Conservation (phyloP, 2,329 filamentous ascomycete species). For the Tolypocladium tropicale region DNA sequence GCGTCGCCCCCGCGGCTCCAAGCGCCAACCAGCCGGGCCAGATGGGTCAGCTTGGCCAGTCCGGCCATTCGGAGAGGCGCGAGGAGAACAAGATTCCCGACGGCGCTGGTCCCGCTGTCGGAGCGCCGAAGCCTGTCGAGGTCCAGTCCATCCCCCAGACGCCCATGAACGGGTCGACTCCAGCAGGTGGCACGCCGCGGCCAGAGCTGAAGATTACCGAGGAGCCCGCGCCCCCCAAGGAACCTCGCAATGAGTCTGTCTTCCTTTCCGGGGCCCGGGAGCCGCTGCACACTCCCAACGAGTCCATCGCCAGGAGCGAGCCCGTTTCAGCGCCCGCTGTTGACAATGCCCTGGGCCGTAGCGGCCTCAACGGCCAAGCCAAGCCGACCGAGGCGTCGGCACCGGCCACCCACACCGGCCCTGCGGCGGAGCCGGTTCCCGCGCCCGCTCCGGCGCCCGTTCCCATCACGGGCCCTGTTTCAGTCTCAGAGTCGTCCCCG, state of each 20-base stretch:
- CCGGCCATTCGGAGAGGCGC: not conserved
- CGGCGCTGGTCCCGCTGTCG: slow-evolving; percentile 7
- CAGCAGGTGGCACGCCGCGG: slow-evolving; percentile 22
- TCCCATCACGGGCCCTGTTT: not conserved
- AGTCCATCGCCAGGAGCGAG: slow-evolving; percentile 11
- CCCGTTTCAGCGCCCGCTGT: not conserved
- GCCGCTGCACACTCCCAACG: slow-evolving; percentile 9
- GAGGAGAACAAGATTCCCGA: slow-evolving; percentile 10
- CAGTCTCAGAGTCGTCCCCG: not conserved
- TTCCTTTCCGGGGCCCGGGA: slow-evolving; percentile 14
- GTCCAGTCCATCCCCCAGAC: slow-evolving; percentile 24
- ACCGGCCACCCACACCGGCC: slow-evolving; percentile 3
- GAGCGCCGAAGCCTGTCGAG: slow-evolving; percentile 23
- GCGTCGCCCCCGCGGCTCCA: slow-evolving; percentile 7
- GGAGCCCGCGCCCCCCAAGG: slow-evolving; percentile 13
- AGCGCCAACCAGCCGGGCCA: slow-evolving; percentile 9
- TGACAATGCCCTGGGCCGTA: not conserved
- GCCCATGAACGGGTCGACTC: slow-evolving; percentile 22
- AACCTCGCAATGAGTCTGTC: slow-evolving; percentile 14
- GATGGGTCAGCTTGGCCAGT: slow-evolving; percentile 7
- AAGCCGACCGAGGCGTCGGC: slow-evolving; percentile 4
- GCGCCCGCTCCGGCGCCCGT: slow-evolving; percentile 4
- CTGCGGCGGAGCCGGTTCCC: slow-evolving; percentile 1
- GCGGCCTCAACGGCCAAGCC: slow-evolving; percentile 9
- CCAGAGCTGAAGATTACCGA: slow-evolving; percentile 22